Evolutionary conservation across 1,284 basidiomycete genomes (phyloP).

Genomic region (Rhodotorula sp.): DNA sequence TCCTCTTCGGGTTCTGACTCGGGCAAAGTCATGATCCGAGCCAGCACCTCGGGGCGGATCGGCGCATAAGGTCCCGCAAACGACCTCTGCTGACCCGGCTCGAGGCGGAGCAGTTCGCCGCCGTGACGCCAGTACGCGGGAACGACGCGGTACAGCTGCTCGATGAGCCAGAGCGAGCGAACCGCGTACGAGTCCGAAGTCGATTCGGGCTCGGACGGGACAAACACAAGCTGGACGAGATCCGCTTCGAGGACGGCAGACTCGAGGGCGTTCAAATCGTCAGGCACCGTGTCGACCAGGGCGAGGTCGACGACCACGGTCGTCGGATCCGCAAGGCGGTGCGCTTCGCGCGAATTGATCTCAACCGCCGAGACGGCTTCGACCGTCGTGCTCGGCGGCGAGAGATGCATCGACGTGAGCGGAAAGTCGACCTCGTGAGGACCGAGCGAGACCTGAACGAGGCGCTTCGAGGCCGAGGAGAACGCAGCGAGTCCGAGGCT

Average conservation of each 20-base stretch:
- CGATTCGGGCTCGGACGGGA: not conserved
- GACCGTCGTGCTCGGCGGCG: not conserved
- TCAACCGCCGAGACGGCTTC: slow-evolving; percentile 1
- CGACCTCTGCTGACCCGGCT: slow-evolving; percentile 1
- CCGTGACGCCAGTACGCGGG: slow-evolving; percentile 9
- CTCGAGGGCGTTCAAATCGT: not conserved
- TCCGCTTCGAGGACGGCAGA: slow-evolving; percentile 20
- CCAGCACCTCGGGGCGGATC: not conserved
- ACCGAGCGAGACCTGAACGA: slow-evolving; percentile 4
- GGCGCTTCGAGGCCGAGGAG: not conserved
- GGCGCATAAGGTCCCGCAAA: not conserved
- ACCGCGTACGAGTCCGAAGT: not conserved
- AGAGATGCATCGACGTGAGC: not conserved
- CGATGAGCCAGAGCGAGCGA: slow-evolving; percentile 8
- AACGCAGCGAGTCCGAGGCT: not conserved
- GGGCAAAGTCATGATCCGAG: not conserved
- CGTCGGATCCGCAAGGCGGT: not conserved
- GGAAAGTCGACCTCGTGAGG: slow-evolving; percentile 10
- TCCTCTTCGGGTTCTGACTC: not conserved
- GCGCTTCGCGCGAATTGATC: not conserved
- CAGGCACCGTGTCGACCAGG: not conserved
- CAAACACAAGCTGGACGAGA: slow-evolving; percentile 13
- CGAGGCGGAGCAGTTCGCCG: slow-evolving; percentile 7
- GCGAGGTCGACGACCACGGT: not conserved
- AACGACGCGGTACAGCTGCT: slow-evolving; percentile 9